A percentile compares a stretch with the other conserved stretches of the same genome.
phyloP scores from a whole-genome alignment of 805 yeast species.

The Saccharomycopsis amapae region DNA sequence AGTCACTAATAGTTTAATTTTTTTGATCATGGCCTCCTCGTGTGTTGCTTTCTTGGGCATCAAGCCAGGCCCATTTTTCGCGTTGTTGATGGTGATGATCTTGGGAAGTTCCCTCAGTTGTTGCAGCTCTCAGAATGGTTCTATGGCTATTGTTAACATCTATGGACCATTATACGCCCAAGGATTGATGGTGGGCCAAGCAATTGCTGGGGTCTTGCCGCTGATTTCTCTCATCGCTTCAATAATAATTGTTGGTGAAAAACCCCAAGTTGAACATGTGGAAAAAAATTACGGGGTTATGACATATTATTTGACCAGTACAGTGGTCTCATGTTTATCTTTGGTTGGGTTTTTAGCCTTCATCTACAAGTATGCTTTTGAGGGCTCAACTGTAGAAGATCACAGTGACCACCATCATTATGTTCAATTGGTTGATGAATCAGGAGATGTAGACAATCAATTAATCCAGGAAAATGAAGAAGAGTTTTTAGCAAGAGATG shows the following conservation, averaged over 20 bases:
- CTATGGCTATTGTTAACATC: slow-evolving; percentile 78
- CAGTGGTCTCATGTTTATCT: slow-evolving; percentile 38
- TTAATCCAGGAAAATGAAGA: slow-evolving; percentile 3
- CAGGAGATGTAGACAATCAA: slow-evolving; percentile 10
- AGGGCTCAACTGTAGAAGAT: slow-evolving; percentile 8
- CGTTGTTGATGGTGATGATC: slow-evolving; percentile 55
- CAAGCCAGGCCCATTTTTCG: slow-evolving; percentile 30
- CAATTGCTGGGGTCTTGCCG: slow-evolving; percentile 89
- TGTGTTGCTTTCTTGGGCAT: slow-evolving; percentile 34
- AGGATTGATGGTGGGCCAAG: slow-evolving; percentile 92
- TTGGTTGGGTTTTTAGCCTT: slow-evolving; percentile 35
- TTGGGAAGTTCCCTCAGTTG: slow-evolving; percentile 65
- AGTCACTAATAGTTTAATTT: slow-evolving; percentile 47
- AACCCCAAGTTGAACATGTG: slow-evolving; percentile 9
- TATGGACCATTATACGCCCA: slow-evolving; percentile 75
- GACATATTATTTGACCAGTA: slow-evolving; percentile 45
- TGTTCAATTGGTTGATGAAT: slow-evolving; percentile 21
- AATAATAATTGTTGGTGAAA: slow-evolving; percentile 29
- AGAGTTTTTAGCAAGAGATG: background rate
- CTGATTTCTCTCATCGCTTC: slow-evolving; percentile 59
- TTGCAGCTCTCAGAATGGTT: slow-evolving; percentile 81
- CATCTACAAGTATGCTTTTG: slow-evolving; percentile 26
- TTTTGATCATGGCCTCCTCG: slow-evolving; percentile 49
- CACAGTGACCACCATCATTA: slow-evolving; percentile 12
- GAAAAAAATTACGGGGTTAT: slow-evolving; percentile 25